Percentiles rank a stretch among this genome's conserved stretches.
These are phyloP conservation scores for Agaricus blazei DNA, from an alignment of 768 basidiomycete species.

Conservation along the genomic window DNA sequence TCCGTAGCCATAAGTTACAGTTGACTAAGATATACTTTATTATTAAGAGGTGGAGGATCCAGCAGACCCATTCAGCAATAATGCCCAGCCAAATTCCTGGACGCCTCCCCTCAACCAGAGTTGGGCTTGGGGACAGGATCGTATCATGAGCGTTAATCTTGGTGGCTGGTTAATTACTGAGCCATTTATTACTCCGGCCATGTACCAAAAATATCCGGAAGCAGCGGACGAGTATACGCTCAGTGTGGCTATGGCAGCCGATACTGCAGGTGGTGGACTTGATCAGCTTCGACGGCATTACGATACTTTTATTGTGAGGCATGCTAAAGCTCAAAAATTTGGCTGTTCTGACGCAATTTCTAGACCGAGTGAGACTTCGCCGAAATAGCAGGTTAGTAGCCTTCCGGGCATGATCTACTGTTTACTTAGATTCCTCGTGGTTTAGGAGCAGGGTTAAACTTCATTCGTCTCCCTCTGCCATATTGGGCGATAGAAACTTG, in stretches of 20 bases:
- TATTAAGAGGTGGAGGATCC: constrained; percentile 52
- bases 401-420: not conserved
- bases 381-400: constrained; percentile 55
- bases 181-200: constrained; percentile 66
- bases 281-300: constrained; percentile 73
- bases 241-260: constrained; percentile 58
- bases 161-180: constrained; percentile 75
- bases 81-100: constrained; percentile 66
- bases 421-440: not conserved
- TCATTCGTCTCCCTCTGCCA: constrained; percentile 73
- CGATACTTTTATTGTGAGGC: constrained; percentile 72
- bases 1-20: not conserved
- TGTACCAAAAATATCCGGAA: constrained; percentile 56
- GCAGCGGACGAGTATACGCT: constrained; percentile 67
- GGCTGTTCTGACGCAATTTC: not conserved
- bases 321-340: not conserved
- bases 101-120: constrained; percentile 64
- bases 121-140: constrained; percentile 64
- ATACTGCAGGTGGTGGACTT: constrained; percentile 58
- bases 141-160: constrained; percentile 59
- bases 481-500: constrained; percentile 85
- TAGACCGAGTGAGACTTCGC: constrained; percentile 87
- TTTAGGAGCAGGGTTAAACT: constrained; percentile 72
- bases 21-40: not conserved
- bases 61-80: constrained; percentile 60